Evolutionary conservation across 2,329 filamentous ascomycete species (phyloP), one percentile per base, ranked within the genome.

Genomic region (Daldinia eschscholtzii): DNA sequence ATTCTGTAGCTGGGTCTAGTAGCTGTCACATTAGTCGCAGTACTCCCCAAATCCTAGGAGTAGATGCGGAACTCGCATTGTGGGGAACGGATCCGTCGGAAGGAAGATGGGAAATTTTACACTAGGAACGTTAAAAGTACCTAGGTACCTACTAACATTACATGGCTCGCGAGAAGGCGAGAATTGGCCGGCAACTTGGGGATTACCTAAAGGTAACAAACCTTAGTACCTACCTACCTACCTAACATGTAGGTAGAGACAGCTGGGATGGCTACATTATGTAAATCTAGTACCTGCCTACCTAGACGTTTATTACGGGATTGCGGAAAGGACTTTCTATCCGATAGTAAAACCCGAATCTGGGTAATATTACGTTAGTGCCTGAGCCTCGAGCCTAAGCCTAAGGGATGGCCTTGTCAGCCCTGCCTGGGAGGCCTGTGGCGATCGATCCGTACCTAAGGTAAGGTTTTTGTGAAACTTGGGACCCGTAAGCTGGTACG

Each of bases 1-100:
- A 9, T 55, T 33, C 18, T 56, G 44, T 61, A 56, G 39, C 57
- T 65, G 52, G 3, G 13, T 15, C 35, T 5, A 35, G 18, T 7
- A 57, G 53, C 42, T 57, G 55, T 62, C 55, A 67, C 52, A 37
- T 55, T 37, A 37, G 7, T 55, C 28, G 48, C 50, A 64, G 52
- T 6, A 52, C 50, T 55, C 12, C 30, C 30, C n/a, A 10, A 53
- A 55, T 55, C 50, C 50, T 26, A 35, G 23, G 26, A 57, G 55
- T 15, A 57, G 37, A 44, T 5, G 23, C 26, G 37, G 23, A 30
- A 57, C 15, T 30, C 52, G 42, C 26, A 60, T 44, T 63, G 58
- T 68, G 65, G 68, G 57, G 60, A 61, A 58, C 69, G 69, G 69
- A 71, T 71, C 65, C 41, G n/a, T 58, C 69, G 69, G 69, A 71